These are phyloP conservation scores for Apium graveolens DNA, from an alignment of 129 eudicot genomes.

Conservation along the genomic window DNA sequence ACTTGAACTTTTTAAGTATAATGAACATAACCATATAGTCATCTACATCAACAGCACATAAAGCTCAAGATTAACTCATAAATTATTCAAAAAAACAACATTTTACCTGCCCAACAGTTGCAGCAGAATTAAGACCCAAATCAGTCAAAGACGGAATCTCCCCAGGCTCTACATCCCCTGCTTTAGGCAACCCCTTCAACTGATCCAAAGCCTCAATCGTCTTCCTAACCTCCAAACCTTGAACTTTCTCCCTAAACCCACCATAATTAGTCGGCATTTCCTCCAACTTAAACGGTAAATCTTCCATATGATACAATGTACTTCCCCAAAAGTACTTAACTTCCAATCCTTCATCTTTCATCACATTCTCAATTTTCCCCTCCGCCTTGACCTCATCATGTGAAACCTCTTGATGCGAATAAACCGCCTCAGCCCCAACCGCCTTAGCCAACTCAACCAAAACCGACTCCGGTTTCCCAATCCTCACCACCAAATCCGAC, in stretches of 20 bases:
- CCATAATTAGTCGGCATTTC: slow-evolving; percentile 89
- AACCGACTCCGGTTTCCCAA: slow-evolving; percentile 74
- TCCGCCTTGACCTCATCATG: slow-evolving; percentile 84
- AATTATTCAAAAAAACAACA: slow-evolving; percentile 7
- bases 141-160: slow-evolving; percentile 83
- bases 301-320: slow-evolving; percentile 87
- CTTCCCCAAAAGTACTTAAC: slow-evolving; percentile 96
- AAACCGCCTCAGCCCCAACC: slow-evolving; percentile 79
- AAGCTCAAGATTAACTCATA: neutral
- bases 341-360: slow-evolving; percentile 85
- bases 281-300: slow-evolving; percentile 71
- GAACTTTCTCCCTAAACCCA: slow-evolving; percentile 87
- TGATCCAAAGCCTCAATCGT: slow-evolving; percentile 64
- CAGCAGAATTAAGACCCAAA: slow-evolving; percentile 75
- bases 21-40: neutral
- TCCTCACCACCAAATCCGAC: slow-evolving; percentile 73
- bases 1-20: neutral
- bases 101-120: slow-evolving; percentile 58
- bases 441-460: slow-evolving; percentile 60
- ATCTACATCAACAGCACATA: neutral
- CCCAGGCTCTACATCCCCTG: slow-evolving; percentile 72
- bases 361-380: slow-evolving; percentile 46
- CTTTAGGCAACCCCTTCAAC: slow-evolving; percentile 72
- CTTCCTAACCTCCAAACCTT: slow-evolving; percentile 76
- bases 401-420: slow-evolving; percentile 68